Evolutionary conservation across 2,329 filamentous ascomycete species (phyloP), one percentile per base, ranked within the genome.

Genomic region (Aspergillus costaricaensis): DNA sequence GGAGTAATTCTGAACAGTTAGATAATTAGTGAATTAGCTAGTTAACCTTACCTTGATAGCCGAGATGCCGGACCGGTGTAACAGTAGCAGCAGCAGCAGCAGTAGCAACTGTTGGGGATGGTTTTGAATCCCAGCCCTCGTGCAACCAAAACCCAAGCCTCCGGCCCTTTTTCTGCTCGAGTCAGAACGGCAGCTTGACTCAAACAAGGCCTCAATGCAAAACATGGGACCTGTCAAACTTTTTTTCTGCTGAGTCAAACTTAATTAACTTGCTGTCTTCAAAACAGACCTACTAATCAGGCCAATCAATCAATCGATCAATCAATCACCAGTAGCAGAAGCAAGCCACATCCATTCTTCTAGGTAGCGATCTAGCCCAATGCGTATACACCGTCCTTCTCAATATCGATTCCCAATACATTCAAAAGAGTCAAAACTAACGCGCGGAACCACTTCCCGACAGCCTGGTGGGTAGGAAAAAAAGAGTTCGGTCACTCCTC

Each of bases 141-240:
- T 43, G n/a, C 39, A 47, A 48, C 43, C 43, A 21, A 27, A 6
- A 5, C 32, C 10, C 32, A 36, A 36, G 32, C 32, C 32, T 12
- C 27, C 25, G 9, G 17, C 17, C 44, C 39, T 48, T 36, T 44
- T 23, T 27, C 5, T 19, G 41, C 44, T 55, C 41, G 32, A 36
- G 25, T 55, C 41, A 50, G 25, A 50, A 27, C 9, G 10, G 47
- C 47, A 25, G 41, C 41, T 44, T 44, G 41, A 44, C 41, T 44
- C 41, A 44, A 21, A 44, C 41, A 44, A 44, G 41, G 21, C 32
- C 41, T 44, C 19, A 19, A 55, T 44, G 25, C 38, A 27, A 55
- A 55, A 55, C 27, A 27, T 55, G 53, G 38, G 39, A 19, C 27
- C 47, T 50, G 47, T 50, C 47, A 50, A 50, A 27, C 47, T 50